Evolutionary conservation across 768 basidiomycete species (phyloP).

Genomic region (Termitomyces sp.): DNA sequence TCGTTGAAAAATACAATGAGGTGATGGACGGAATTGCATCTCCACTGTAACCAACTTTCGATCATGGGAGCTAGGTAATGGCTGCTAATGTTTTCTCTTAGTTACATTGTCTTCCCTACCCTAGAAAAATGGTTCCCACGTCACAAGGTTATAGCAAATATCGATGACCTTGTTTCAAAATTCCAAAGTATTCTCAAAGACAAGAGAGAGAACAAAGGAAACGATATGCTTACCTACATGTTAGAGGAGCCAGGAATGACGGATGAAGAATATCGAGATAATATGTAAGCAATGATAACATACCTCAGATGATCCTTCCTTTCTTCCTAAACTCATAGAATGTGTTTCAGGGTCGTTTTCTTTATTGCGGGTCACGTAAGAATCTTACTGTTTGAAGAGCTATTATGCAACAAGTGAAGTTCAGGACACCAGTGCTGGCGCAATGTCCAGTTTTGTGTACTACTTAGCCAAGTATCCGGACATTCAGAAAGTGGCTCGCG

Average conservation of each 20-base stretch:
- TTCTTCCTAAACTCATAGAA: constrained; percentile 16
- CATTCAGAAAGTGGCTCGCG: constrained; percentile 26
- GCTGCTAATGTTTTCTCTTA: not conserved
- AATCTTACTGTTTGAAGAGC: not conserved
- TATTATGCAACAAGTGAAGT: too few relatives aligned
- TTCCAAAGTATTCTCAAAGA: constrained; percentile 19
- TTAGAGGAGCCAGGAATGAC: constrained; percentile 24
- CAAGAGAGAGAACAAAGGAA: constrained; percentile 23
- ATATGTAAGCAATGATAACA: not conserved
- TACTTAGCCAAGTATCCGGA: constrained; percentile 30
- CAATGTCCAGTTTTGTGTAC: constrained; percentile 27
- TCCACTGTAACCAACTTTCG: constrained; percentile 19
- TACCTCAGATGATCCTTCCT: not conserved
- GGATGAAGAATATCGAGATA: constrained; percentile 22
- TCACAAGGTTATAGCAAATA: constrained; percentile 17
- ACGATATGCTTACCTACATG: constrained; percentile 28
- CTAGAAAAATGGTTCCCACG: constrained; percentile 24
- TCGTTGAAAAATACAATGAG: constrained; percentile 26
- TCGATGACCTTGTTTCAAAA: constrained; percentile 20
- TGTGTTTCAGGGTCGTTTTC: constrained; percentile 29
- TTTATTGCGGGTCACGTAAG: constrained; percentile 27
- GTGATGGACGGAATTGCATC: constrained; percentile 28
- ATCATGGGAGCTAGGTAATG: not conserved
- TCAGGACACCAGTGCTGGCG: constrained; percentile 32
- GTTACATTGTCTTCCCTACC: constrained; percentile 15